Percentiles rank a stretch among this genome's conserved stretches.
Evolutionary conservation across 345 rosid genomes (phyloP).

Genomic region (Brassica nigra): DNA sequence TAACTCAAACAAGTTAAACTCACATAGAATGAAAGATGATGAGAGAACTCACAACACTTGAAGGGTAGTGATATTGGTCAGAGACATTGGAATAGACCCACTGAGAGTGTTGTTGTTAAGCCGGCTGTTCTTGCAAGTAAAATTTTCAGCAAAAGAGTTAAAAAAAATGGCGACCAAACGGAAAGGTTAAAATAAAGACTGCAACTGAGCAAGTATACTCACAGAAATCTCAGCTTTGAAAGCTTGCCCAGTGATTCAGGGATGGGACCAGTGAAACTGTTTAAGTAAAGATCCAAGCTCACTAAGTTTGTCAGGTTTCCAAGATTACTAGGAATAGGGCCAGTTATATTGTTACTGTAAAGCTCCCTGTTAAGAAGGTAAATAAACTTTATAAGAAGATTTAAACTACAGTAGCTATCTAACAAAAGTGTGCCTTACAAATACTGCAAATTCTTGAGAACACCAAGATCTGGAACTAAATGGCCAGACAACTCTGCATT

Average conservation of each 20-base stretch:
- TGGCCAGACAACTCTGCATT: constrained; percentile 95
- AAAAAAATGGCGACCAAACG: constrained; percentile 2
- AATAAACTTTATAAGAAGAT: neutral
- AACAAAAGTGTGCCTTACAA: constrained; percentile 52
- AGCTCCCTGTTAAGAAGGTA: constrained; percentile 69
- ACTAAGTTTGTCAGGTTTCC: constrained; percentile 94
- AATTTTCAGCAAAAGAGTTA: constrained; percentile 26
- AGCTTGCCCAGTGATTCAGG: constrained; percentile 86
- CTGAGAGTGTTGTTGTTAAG: constrained; percentile 90
- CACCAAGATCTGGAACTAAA: constrained; percentile 89
- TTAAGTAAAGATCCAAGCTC: constrained; percentile 98
- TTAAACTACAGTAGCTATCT: neutral
- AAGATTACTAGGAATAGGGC: constrained; percentile 88
- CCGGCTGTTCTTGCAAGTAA: constrained; percentile 73
- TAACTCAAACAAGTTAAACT: constrained; percentile 4
- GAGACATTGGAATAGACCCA: constrained; percentile 85
- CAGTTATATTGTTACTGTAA: constrained; percentile 89
- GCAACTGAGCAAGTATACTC: constrained; percentile 43
- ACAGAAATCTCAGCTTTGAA: constrained; percentile 93
- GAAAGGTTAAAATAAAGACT: constrained; percentile 11
- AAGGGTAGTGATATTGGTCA: constrained; percentile 84
- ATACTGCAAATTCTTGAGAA: constrained; percentile 92
- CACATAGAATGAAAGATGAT: constrained; percentile 20
- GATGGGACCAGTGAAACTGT: constrained; percentile 85
- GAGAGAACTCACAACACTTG: constrained; percentile 83